Evolutionary conservation across 2,329 filamentous ascomycete genomes (phyloP), one percentile per base, ranked within the genome.

Genomic region (Pseudopyrenochaeta lycopersici): DNA sequence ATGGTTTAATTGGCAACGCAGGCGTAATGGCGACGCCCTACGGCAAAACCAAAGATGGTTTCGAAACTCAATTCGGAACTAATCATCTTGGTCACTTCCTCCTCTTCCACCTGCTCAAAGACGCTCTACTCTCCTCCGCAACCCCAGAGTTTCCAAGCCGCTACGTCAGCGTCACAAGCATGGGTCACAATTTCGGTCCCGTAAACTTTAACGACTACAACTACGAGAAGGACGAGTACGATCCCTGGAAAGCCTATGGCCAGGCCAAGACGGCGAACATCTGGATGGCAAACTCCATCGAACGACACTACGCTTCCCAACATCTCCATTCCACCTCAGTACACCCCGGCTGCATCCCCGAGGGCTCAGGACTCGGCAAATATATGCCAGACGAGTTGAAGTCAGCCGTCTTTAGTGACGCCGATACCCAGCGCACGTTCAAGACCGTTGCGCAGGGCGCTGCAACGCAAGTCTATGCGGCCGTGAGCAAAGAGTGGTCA

Each of bases 181-280:
- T 68, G n/a, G 76, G 73, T 38, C 76, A 81, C 63, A 62, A 59
- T 0, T 42, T 72, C 6, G 71, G 71, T 1, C 70, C 72, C 4
- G 65, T 81, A 3, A 57, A 74, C 3, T 78, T 81, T 54, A 72
- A 76, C 48, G 76, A 81, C 62, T 75, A 72, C 51, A 75, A 76
- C 23, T 77, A 77, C 49, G 57, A 76, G 20, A 71, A 71, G 35
- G 58, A 66, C 0, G 2, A 5, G 1, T 79, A 76, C 41, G 49
- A 71, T 5, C 46, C 48, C 49, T 79, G 78, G 70, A 53, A 64
- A 1, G 78, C 79, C 2, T 84, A 84, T 50, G 77, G 74, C 2
- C 80, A 82, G 55, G 77, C 78, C 60, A 84, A 84, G 64, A 81
- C 80, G 23, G 80, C 80, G 7, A 80, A 82, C 46, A 76, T 82